phyloP scores from a whole-genome alignment of 768 basidiomycete genomes.

The Rhizopogon vinicolor region DNA sequence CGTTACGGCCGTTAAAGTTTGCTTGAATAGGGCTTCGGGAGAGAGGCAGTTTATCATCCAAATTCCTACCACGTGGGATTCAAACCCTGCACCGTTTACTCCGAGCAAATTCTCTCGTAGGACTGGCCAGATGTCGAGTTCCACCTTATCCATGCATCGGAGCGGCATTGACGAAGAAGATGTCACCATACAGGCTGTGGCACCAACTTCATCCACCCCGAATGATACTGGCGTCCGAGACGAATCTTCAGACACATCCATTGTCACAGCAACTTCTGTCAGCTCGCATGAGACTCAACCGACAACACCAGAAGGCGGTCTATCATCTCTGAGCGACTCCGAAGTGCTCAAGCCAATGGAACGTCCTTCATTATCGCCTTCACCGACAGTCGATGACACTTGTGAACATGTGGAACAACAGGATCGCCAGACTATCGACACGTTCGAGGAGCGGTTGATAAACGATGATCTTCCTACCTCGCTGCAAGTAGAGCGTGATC shows the following conservation, averaged over 20 bases:
- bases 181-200: constrained; percentile 51
- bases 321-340: constrained; percentile 19
- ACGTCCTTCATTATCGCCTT: constrained; percentile 48
- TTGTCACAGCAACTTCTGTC: constrained; percentile 34
- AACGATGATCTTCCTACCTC: constrained; percentile 48
- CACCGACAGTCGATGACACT: constrained; percentile 40
- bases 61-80: constrained; percentile 47
- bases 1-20: constrained; percentile 79
- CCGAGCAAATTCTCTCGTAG: constrained; percentile 44
- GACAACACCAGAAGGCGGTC: constrained; percentile 42
- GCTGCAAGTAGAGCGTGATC: constrained; percentile 30
- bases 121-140: constrained; percentile 21
- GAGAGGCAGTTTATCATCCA: constrained; percentile 65
- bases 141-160: constrained; percentile 33
- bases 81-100: constrained; percentile 38
- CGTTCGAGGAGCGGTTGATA: constrained; percentile 51
- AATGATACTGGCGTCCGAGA: constrained; percentile 26
- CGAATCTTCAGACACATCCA: constrained; percentile 48
- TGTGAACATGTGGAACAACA: constrained; percentile 55
- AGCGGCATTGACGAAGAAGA: constrained; percentile 54
- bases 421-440: constrained; percentile 24
- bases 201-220: constrained; percentile 21
- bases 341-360: constrained; percentile 38
- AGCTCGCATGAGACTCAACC: constrained; percentile 44
- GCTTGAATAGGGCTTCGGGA: constrained; percentile 58